These are phyloP conservation scores for Phaffia australis DNA, from an alignment of 768 basidiomycete genomes.

Conservation along the genomic window DNA sequence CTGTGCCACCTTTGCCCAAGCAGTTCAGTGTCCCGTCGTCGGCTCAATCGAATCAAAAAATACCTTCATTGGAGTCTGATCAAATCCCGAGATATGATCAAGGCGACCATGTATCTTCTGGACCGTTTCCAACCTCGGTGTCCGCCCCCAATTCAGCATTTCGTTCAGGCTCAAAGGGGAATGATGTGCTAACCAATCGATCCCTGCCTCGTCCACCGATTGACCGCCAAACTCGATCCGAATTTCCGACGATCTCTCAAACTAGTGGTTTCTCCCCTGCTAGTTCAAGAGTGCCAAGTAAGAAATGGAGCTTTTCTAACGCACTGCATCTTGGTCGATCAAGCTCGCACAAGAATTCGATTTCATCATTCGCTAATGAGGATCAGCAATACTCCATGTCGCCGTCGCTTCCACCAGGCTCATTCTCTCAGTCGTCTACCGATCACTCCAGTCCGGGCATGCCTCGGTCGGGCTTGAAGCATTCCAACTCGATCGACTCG, in stretches of 20 bases:
- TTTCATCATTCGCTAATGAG: not conserved
- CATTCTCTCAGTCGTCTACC: slow-evolving; percentile 41
- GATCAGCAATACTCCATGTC: not conserved
- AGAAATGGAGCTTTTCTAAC: slow-evolving; percentile 92
- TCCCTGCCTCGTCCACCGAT: slow-evolving; percentile 23
- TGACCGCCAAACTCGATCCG: slow-evolving; percentile 2
- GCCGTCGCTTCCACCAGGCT: slow-evolving; percentile 45
- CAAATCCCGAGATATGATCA: no score
- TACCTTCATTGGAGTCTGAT: no score
- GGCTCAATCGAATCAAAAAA: no score
- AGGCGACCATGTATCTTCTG: no score
- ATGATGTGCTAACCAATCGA: slow-evolving; percentile 40
- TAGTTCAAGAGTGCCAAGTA: slow-evolving; percentile 53
- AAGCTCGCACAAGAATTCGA: slow-evolving; percentile 19
- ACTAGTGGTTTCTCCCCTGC: not conserved
- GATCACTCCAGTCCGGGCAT: slow-evolving; percentile 9
- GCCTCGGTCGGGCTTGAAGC: slow-evolving; percentile 16
- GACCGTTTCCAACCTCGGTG: no score
- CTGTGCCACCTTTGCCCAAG: slow-evolving; percentile 86
- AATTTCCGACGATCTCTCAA: not conserved
- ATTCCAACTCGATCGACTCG: slow-evolving; percentile 10
- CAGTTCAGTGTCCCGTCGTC: slow-evolving; percentile 40
- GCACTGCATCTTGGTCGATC: slow-evolving; percentile 43
- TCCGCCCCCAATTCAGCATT: slow-evolving; percentile 24
- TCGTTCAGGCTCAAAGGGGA: slow-evolving; percentile 40